Evolutionary conservation across 2,329 filamentous ascomycete genomes (phyloP), one percentile per base, ranked within the genome.

Genomic region (Immersiporthe knoxdaviesiana): DNA sequence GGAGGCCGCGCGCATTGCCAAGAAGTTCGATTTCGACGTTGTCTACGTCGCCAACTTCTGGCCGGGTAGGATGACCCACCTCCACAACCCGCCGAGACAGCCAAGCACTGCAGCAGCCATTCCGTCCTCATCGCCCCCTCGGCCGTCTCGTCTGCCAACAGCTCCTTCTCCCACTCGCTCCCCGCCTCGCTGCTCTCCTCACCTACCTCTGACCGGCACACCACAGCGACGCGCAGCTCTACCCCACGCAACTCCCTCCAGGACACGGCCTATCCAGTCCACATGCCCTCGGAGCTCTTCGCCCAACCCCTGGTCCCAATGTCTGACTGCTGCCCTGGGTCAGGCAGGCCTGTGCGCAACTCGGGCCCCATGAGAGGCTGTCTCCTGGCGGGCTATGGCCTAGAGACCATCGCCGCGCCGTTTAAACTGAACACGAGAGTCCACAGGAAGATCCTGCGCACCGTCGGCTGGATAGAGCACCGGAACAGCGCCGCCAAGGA

Each of bases 11-110:
- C 80, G 84, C 41, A 86, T 89, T 52, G 87, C 87, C 6, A 81
- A 79, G 4, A 82, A 83, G 66, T 87, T 87, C 75, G 81, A 85
- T 66, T 88, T 89, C 65, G 85, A 88, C 72, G 79, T 89, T 32
- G 81, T 88, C 16, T 89, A 89, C 72, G 82, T 89, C 39, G 83
- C 88, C 71, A 88, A 85, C 71, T 77, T 89, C 18, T 88, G 87
- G 86, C 86, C 87, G 3, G 80, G 75, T 50, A 72, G 75, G 50
- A 74, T 75, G 71, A 72, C 73, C 64, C 70, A 67, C 66, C 41
- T 67, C 71, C 41, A 74, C 74, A 8, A 66, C 68, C 69, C 67
- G 10, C 58, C 58, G 67, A 41, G 66, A 18, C n/a, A n/a, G n/a
- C 47, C 47, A 56, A n/a, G 67, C 66, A n/a, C 54, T 63, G 35